These are phyloP conservation scores for Salisapilia sapeloensis DNA, from an alignment of 352 stramenopile species.

Conservation along the genomic window DNA sequence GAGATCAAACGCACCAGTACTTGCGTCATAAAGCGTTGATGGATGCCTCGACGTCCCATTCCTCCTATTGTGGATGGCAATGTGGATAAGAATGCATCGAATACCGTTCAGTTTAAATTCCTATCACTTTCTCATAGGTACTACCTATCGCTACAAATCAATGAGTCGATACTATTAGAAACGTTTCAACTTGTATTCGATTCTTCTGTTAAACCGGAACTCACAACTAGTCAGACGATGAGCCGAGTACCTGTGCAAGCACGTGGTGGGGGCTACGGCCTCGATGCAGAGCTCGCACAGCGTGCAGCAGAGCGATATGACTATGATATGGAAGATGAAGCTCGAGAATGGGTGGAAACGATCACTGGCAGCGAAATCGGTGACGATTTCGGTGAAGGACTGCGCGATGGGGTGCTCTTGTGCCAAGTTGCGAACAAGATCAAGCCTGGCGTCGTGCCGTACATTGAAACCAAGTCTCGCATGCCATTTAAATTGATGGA, in stretches of 20 bases:
- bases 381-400: conserved; percentile 55
- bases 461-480: conserved; percentile 69
- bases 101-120: too few relatives aligned
- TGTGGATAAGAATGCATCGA: too few relatives aligned
- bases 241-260: conserved; percentile 31
- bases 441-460: conserved; percentile 33
- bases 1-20: too few relatives aligned
- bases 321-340: conserved; percentile 73
- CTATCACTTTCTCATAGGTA: too few relatives aligned
- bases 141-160: too few relatives aligned
- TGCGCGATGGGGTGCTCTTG: conserved; percentile 70
- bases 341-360: conserved; percentile 70
- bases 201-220: too few relatives aligned
- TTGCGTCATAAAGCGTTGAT: too few relatives aligned
- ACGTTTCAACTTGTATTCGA: too few relatives aligned
- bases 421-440: conserved; percentile 77
- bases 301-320: conserved; percentile 80
- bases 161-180: too few relatives aligned
- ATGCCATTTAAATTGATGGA: conserved; percentile 90
- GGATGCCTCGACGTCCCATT: too few relatives aligned
- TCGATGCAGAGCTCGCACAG: conserved; percentile 79
- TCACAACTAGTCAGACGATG: too few relatives aligned
- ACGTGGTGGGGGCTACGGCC: conserved; percentile 67
- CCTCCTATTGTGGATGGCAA: too few relatives aligned
- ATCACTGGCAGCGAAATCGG: conserved; percentile 63